Percentiles rank a stretch among this genome's conserved stretches.
Evolutionary conservation across 2,329 filamentous ascomycete species (phyloP).

Genomic region (Tolypocladium capitatum): DNA sequence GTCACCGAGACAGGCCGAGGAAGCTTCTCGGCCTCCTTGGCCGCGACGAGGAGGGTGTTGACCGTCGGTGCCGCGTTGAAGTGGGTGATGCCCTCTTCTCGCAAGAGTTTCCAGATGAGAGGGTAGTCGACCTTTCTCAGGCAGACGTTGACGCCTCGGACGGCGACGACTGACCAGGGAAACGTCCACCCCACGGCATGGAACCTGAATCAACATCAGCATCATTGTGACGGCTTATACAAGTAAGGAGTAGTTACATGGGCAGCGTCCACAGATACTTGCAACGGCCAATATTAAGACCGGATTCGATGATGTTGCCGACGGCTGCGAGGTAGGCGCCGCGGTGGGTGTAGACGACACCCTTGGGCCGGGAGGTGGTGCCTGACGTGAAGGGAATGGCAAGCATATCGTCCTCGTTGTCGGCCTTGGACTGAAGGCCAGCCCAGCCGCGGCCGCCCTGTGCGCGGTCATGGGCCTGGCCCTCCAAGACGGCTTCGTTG

Average conservation of each 20-base stretch:
- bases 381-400: constrained; percentile 90
- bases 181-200: constrained; percentile 72
- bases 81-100: constrained; percentile 78
- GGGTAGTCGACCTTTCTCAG: constrained; percentile 91
- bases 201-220: constrained; percentile 28
- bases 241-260: constrained; percentile 43
- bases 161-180: constrained; percentile 85
- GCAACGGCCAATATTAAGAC: constrained; percentile 62
- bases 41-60: constrained; percentile 80
- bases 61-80: constrained; percentile 95
- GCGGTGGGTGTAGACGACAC: constrained; percentile 82
- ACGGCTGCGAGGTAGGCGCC: constrained; percentile 75
- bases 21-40: constrained; percentile 59
- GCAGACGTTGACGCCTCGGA: constrained; percentile 89
- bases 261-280: constrained; percentile 87
- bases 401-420: constrained; percentile 67
- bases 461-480: constrained; percentile 56
- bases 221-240: background rate
- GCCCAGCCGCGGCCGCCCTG: constrained; percentile 61
- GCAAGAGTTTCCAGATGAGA: constrained; percentile 79
- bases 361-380: constrained; percentile 84
- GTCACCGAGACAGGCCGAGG: constrained; percentile 67
- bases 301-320: constrained; percentile 79
- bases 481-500: constrained; percentile 71
- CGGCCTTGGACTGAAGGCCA: constrained; percentile 55